Evolutionary conservation across 805 yeast species (phyloP), one percentile per base, ranked within the genome.

Genomic region (Ogataea pignaliae): DNA sequence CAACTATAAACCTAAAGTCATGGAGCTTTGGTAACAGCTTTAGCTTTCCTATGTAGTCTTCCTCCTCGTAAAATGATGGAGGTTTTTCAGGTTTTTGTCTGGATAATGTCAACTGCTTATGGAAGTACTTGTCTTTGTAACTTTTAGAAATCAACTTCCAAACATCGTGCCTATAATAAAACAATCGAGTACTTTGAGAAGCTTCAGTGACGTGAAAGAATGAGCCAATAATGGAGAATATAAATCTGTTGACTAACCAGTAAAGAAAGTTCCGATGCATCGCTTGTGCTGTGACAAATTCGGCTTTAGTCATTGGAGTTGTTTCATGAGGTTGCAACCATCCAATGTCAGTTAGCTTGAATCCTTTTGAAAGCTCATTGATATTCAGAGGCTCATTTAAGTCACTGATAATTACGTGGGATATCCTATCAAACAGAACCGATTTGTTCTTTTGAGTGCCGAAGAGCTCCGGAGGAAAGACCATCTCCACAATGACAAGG

Each of bases 201-300:
- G 69, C 61, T 39, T 81, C 85, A 0, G 93, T 82, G 5, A 83
- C 81, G 56, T 85, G 82, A 66, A 88, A 89, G 54, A 76, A 78
- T 0, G 75, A 60, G 0, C 68, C 60, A 0, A 86, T 51, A 1
- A 85, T 46, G 14, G 65, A 69, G 8, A 73, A 64, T 1, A 86
- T 50, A 40, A 81, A 70, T 0, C 31, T 34, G 0, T 61, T 48
- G 34, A 84, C 75, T 2, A 84, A 39, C 96, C 96, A 90, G 1
- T 41, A 39, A 1, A 85, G 26, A 39, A 86, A 78, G 2, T 55
- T 50, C 2, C 52, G 43, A 11, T 81, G 57, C 14, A 75, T 51
- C 0, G 43, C 14, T 38, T 55, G 59, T 3, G 81, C 67, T 45
- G 64, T 60, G 1, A 50, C 40, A 29, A 62, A 65, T 40, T 79